phyloP scores from a whole-genome alignment of 2,329 filamentous ascomycete genomes.

The Chalaropsis ovoidea region DNA sequence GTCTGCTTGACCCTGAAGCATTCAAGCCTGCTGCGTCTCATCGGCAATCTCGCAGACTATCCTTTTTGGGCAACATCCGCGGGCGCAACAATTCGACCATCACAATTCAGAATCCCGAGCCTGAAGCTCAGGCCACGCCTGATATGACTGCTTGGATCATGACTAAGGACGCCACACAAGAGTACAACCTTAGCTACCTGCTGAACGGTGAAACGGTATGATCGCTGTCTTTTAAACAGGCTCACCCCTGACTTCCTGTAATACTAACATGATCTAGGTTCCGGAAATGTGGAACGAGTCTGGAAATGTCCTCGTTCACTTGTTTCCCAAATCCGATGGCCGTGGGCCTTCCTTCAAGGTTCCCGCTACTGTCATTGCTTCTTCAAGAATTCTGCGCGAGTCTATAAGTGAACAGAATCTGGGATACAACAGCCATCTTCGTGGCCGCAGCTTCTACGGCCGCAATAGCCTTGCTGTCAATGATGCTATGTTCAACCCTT shows the following conservation, averaged over 20 bases:
- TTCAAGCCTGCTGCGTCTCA: constrained; percentile 16
- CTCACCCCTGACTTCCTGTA: not conserved
- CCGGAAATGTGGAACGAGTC: constrained; percentile 56
- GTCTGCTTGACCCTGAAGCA: constrained; percentile 19
- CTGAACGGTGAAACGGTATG: constrained; percentile 46
- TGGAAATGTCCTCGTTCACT: constrained; percentile 48
- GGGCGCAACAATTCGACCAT: constrained; percentile 18
- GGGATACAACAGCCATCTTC: constrained; percentile 29
- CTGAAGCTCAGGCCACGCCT: not conserved
- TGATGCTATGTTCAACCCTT: constrained; percentile 39
- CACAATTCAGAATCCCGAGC: constrained; percentile 26
- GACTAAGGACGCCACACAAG: constrained; percentile 39
- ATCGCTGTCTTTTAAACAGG: constrained; percentile 13
- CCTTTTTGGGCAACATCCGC: constrained; percentile 22
- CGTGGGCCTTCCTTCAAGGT: constrained; percentile 52
- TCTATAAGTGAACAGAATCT: constrained; percentile 34
- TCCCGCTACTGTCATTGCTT: constrained; percentile 43
- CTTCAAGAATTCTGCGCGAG: constrained; percentile 46
- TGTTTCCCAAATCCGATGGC: constrained; percentile 44
- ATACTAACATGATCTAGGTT: constrained; percentile 36
- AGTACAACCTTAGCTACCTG: constrained; percentile 48
- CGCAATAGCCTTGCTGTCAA: constrained; percentile 40
- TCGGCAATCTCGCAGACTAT: constrained; percentile 20
- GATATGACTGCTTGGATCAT: constrained; percentile 44
- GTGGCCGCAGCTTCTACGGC: constrained; percentile 39